Base-by-base conservation (phyloP, 257 asterid genomes). In the Nyctanthes arbortristis region DNA sequence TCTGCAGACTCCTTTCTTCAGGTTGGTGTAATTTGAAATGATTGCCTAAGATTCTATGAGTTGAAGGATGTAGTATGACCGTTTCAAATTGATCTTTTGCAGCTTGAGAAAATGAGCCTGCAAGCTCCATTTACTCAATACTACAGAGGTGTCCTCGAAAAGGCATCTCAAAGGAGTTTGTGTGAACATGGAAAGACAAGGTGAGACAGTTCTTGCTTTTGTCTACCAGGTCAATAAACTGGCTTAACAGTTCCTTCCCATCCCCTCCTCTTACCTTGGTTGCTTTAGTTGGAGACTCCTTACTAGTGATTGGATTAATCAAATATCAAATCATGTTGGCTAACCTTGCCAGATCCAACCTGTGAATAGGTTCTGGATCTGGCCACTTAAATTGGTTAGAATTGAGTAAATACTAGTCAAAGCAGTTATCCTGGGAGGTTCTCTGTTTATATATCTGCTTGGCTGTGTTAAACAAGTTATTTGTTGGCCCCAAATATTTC, bases 1-100 rank as follows among this genome's bases (percentile, higher is more conserved):
- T 84, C 89, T 1, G 97, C 67, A 37, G 97, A 91, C 71, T 77
- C 85, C 55, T 94, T 94, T 84, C 96, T 94, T 76, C 97, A 86
- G 99, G 97, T 91, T 72, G 55, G 69, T 74, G 33, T 45, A 66
- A 49, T 71, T 73, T 59, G 33, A 22, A 33, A 63, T 67, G 5
- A 28, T 56, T 66, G 5, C 29, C 61, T 34, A 47, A 71, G 37
- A 55, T 54, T 73, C 28, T 33, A 25, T 11, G 7, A 64, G 69
- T 20, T n/a, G 27, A 25, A 20, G 55, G 27, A 27, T 74, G 7
- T 62, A 7, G n/a, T 52, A 37, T 61, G 16, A 68, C 61, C 69
- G 59, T 57, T 58, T 25, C 74, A 31, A 37, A 66, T 28, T 72
- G 25, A 66, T 71, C n/a, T n/a, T 79, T 67, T 43, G 36, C 91